Evolutionary conservation across 164 flowering plant genomes (phyloP).

Genomic region (Magnolia officinalis): DNA sequence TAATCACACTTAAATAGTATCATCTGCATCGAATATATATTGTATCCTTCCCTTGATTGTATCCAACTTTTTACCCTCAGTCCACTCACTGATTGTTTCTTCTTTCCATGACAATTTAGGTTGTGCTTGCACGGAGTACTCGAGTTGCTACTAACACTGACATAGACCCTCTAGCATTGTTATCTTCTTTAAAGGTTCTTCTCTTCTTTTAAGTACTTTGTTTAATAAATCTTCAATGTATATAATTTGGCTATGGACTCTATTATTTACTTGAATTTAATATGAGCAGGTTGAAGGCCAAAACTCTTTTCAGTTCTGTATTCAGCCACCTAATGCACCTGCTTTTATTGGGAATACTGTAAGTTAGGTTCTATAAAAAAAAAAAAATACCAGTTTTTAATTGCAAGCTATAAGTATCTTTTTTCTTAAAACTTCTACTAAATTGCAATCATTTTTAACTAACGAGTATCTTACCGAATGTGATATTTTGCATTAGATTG

Average conservation of each 20-base stretch:
- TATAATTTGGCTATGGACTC: not conserved
- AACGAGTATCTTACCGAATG: too few relatives aligned
- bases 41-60: too few relatives aligned
- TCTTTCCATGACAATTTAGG: slow-evolving; percentile 40
- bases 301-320: slow-evolving; percentile 81
- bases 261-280: not conserved
- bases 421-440: too few relatives aligned
- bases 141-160: slow-evolving; percentile 50
- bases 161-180: slow-evolving; percentile 73
- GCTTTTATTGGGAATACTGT: slow-evolving; percentile 96
- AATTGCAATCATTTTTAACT: too few relatives aligned
- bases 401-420: too few relatives aligned
- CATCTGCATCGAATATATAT: not conserved
- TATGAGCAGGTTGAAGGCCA: slow-evolving; percentile 64
- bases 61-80: too few relatives aligned
- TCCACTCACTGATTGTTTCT: too few relatives aligned
- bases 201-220: not conserved
- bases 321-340: slow-evolving; percentile 87
- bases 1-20: not conserved
- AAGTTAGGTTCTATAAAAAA: slow-evolving; percentile 20
- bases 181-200: slow-evolving; percentile 73
- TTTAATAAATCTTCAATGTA: not conserved
- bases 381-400: too few relatives aligned
- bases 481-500: too few relatives aligned
- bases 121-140: slow-evolving; percentile 92